Conservation (phyloP, 163 green algal species). For the Botryococcus braunii region DNA sequence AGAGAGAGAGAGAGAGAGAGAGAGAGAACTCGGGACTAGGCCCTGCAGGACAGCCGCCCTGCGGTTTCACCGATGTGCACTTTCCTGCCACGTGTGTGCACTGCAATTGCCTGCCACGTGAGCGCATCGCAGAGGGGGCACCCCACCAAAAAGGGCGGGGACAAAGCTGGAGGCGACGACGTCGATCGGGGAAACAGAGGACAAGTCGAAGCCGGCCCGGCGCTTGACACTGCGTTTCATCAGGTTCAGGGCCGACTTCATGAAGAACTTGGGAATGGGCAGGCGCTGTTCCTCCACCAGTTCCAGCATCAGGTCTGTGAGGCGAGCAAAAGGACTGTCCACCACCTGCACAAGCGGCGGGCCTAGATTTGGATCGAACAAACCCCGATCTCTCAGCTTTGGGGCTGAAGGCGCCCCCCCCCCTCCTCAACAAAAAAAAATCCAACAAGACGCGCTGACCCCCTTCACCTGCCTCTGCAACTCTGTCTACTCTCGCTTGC, state of each 20-base stretch:
- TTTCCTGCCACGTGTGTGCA: no score
- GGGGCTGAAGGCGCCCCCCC: no score
- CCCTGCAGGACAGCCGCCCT: neutral
- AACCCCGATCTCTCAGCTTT: no score
- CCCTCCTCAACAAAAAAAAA: no score
- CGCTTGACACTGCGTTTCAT: conserved; percentile 74
- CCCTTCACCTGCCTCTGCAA: no score
- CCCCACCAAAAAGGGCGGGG: conserved; percentile 76
- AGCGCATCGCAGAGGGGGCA: neutral
- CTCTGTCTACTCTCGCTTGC: no score
- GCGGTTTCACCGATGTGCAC: neutral
- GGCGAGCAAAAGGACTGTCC: conserved; percentile 73
- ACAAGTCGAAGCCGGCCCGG: conserved; percentile 81
- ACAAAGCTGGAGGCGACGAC: conserved; percentile 52
- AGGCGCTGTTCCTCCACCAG: conserved; percentile 58
- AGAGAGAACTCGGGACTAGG: no score
- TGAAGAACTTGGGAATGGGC: conserved; percentile 24
- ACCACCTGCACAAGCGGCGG: conserved; percentile 55
- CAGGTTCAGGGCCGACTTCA: conserved; percentile 65
- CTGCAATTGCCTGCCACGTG: no score
- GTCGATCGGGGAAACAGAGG: conserved; percentile 53
- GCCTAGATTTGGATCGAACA: no score
- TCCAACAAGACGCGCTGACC: no score
- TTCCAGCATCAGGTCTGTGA: conserved; percentile 85
- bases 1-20: neutral